These are phyloP conservation scores for Coriolopsis trogii DNA, from an alignment of 1,284 basidiomycete species.

Conservation along the genomic window DNA sequence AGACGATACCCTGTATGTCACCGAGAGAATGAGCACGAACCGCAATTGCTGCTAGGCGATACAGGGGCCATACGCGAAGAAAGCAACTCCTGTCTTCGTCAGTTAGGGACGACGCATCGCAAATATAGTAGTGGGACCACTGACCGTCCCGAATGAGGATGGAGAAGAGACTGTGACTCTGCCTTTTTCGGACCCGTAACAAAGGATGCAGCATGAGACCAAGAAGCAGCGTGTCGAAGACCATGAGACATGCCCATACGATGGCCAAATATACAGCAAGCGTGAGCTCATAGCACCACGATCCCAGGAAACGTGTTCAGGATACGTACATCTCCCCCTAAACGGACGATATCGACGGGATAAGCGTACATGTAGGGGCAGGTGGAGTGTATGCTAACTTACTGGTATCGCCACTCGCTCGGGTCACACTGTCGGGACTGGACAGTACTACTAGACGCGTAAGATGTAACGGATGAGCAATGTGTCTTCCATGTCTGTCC, in stretches of 20 bases:
- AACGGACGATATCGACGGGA: not conserved
- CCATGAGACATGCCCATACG: not conserved
- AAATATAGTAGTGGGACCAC: no score
- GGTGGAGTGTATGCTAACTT: not conserved
- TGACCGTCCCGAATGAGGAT: conserved; percentile 8
- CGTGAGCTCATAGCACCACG: not conserved
- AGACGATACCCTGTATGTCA: no score
- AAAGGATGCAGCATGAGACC: not conserved
- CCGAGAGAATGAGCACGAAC: no score
- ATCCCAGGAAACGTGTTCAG: no score
- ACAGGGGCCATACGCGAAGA: no score
- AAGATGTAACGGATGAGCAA: no score
- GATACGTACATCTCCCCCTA: not conserved
- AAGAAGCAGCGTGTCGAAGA: conserved; percentile 4
- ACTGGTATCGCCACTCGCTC: not conserved
- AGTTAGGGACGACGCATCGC: no score
- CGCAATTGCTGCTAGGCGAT: no score
- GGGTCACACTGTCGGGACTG: not conserved
- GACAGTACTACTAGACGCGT: no score
- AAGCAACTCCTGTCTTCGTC: no score
- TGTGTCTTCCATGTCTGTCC: not conserved
- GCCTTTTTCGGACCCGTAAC: not conserved
- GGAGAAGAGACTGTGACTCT: not conserved
- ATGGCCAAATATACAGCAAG: not conserved
- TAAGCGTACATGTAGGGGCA: not conserved